phyloP scores from a whole-genome alignment of 768 basidiomycete genomes.

The Hemileccinum impolitum region DNA sequence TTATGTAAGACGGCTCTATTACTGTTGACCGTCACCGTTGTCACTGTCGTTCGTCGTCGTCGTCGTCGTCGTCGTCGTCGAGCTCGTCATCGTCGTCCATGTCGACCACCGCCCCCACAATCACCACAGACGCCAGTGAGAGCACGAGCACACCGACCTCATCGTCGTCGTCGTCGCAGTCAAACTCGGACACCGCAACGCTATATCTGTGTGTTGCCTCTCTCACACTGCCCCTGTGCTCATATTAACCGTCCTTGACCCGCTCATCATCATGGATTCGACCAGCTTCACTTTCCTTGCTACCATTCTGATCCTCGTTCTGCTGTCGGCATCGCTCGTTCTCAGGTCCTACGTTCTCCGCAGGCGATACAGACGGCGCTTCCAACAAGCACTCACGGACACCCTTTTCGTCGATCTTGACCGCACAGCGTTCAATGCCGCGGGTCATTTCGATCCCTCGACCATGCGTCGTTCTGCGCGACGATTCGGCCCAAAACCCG shows the following conservation, averaged over 20 bases:
- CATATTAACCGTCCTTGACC: background rate
- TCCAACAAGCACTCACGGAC: slow-evolving; percentile 51
- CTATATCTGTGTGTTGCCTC: slow-evolving; percentile 27
- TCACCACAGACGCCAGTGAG: background rate
- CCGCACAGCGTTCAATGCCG: background rate
- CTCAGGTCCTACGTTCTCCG: slow-evolving; percentile 61
- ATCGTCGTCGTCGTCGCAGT: slow-evolving; percentile 8
- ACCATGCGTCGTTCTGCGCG: slow-evolving; percentile 4
- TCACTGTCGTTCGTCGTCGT: background rate
- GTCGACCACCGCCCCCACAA: slow-evolving; percentile 8
- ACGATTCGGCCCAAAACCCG: slow-evolving; percentile 11
- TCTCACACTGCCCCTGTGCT: slow-evolving; percentile 13
- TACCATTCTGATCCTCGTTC: slow-evolving; percentile 63
- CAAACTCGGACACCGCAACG: slow-evolving; percentile 17
- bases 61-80: background rate
- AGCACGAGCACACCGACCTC: slow-evolving; percentile 1
- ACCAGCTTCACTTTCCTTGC: slow-evolving; percentile 69
- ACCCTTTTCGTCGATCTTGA: slow-evolving; percentile 39
- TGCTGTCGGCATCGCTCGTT: slow-evolving; percentile 62
- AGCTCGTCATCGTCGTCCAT: slow-evolving; percentile 10
- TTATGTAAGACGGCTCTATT: slow-evolving; percentile 15
- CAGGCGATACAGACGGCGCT: slow-evolving; percentile 50
- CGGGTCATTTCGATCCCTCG: background rate
- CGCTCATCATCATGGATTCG: slow-evolving; percentile 10
- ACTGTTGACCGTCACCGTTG: background rate